phyloP scores from a whole-genome alignment of 345 rosid genomes.

The Populus euphratica region DNA sequence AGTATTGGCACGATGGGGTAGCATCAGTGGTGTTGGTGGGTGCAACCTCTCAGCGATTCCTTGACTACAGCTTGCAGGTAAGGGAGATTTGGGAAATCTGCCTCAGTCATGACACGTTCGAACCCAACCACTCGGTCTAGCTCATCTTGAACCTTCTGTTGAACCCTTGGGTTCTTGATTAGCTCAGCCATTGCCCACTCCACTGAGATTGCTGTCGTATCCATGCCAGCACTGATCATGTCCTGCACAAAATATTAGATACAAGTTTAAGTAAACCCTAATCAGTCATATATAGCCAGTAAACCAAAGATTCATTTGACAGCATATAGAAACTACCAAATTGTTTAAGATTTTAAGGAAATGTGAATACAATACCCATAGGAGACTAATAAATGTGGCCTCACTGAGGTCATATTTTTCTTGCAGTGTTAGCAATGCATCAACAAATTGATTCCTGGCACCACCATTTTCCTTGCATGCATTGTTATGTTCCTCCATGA shows the following conservation, averaged over 20 bases:
- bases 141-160: conserved; percentile 82
- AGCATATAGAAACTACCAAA: too few species aligned
- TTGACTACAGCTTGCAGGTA: conserved; percentile 75
- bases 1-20: conserved; percentile 71
- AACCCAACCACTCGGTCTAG: conserved; percentile 67
- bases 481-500: conserved; percentile 84
- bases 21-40: conserved; percentile 94
- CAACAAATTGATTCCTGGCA: conserved; percentile 61
- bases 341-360: too few species aligned
- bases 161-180: conserved; percentile 69
- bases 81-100: conserved; percentile 63
- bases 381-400: conserved; percentile 81
- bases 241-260: conserved; percentile 44
- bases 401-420: conserved; percentile 86
- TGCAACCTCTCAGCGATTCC: conserved; percentile 70
- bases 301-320: too few species aligned
- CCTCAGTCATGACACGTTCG: conserved; percentile 61
- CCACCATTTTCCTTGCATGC: conserved; percentile 61
- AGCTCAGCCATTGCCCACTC: conserved; percentile 95
- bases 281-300: background rate
- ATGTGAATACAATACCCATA: conserved; percentile 49
- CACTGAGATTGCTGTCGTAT: conserved; percentile 71
- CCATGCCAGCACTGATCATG: conserved; percentile 96
- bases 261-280: background rate
- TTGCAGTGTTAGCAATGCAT: conserved; percentile 72